phyloP scores from a whole-genome alignment of 441 rosid species.

The Flueggea neowawraea region DNA sequence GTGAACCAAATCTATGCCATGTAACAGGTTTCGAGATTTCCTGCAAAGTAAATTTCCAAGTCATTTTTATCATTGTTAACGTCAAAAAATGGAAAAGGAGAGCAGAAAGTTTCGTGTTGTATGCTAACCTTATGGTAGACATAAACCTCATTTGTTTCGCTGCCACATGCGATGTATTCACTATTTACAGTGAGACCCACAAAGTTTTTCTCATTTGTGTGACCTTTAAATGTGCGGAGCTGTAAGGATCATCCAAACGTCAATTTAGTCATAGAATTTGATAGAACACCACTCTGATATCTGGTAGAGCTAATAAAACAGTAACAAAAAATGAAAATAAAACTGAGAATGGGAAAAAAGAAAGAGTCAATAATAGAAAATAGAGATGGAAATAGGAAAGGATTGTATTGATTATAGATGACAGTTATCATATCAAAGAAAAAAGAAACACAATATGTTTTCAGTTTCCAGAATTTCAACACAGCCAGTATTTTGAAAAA shows the following conservation, averaged over 20 bases:
- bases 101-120: background rate
- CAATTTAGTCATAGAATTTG: background rate
- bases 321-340: no score
- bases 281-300: no score
- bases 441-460: no score
- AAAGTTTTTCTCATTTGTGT: constrained; percentile 94
- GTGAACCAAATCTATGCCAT: constrained; percentile 88
- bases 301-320: no score
- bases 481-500: no score
- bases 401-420: no score
- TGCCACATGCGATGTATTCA: constrained; percentile 91
- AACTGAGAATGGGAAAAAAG: background rate
- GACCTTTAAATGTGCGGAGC: constrained; percentile 92
- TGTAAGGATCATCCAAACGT: constrained; percentile 25
- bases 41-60: constrained; percentile 31
- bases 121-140: constrained; percentile 91
- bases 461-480: no score
- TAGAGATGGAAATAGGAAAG: no score
- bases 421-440: no score
- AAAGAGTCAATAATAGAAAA: background rate
- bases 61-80: background rate
- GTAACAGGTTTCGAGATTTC: constrained; percentile 89
- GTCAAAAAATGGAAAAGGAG: background rate
- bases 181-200: constrained; percentile 93
- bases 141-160: constrained; percentile 95